Conservation (phyloP, 2,329 filamentous ascomycete species). For the Hymenoscyphus scutula region DNA sequence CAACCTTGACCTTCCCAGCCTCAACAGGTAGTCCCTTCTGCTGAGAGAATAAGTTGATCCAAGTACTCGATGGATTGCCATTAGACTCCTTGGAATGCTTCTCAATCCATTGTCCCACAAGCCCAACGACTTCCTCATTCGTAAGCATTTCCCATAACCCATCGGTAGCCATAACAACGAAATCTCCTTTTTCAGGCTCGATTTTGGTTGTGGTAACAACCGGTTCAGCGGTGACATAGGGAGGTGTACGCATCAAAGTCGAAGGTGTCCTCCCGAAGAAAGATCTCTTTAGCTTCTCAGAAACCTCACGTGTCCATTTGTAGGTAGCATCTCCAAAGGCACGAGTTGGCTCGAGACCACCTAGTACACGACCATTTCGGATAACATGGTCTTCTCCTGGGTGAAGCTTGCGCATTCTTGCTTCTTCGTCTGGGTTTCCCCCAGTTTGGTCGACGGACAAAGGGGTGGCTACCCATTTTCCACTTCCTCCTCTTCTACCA, state of each 20-base stretch:
- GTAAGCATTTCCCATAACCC: conserved; percentile 99
- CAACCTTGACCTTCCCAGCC: conserved; percentile 47
- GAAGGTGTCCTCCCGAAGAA: conserved; percentile 86
- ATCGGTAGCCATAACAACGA: conserved; percentile 93
- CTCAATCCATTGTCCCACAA: conserved; percentile 97
- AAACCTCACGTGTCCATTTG: conserved; percentile 89
- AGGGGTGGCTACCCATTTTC: conserved; percentile 90
- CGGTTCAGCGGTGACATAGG: conserved; percentile 96
- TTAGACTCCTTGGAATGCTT: conserved; percentile 51
- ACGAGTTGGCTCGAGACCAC: conserved; percentile 85
- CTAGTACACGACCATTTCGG: conserved; percentile 84
- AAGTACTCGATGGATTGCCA: conserved; percentile 51
- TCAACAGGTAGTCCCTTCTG: conserved; percentile 71
- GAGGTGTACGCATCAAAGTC: conserved; percentile 79
- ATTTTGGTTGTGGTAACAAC: conserved; percentile 92
- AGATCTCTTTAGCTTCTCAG: conserved; percentile 74
- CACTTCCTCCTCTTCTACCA: conserved; percentile 71
- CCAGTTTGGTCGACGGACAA: conserved; percentile 95
- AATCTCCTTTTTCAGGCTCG: conserved; percentile 85
- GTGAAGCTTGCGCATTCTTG: conserved; percentile 79
- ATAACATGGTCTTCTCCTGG: conserved; percentile 87
- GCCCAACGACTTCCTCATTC: conserved; percentile 94
- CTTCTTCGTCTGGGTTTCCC: conserved; percentile 78
- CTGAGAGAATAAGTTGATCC: conserved; percentile 64
- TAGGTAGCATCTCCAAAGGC: conserved; percentile 97